Evolutionary conservation across 306 rosid genomes (phyloP).

Genomic region (Citrullus colocynthis): DNA sequence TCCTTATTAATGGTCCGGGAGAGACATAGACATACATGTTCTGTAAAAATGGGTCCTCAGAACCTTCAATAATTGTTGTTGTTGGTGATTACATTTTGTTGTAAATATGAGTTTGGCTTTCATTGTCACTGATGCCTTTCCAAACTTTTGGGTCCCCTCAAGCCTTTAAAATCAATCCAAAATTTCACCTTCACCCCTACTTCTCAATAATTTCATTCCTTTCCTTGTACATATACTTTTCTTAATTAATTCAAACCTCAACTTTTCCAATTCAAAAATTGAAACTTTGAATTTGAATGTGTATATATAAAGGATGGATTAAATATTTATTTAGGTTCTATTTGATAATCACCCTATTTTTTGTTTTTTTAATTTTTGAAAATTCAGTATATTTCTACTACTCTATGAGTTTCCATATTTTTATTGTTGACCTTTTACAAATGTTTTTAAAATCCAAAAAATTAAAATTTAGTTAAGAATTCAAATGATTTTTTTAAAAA

Average conservation of each 20-base stretch:
- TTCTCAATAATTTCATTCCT: neutral
- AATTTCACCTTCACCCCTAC: constrained; percentile 11
- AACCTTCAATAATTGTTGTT: constrained; percentile 23
- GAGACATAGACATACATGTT: constrained; percentile 13
- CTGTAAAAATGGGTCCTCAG: constrained; percentile 14
- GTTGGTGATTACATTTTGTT: constrained; percentile 10
- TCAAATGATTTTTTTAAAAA: too few relatives aligned
- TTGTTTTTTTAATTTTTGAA: too few relatives aligned
- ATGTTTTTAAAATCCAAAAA: too few relatives aligned
- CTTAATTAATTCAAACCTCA: neutral
- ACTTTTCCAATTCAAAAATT: too few relatives aligned
- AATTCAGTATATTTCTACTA: too few relatives aligned
- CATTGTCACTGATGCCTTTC: constrained; percentile 16
- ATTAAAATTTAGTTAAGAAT: too few relatives aligned
- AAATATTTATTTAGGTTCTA: too few relatives aligned
- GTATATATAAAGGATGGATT: too few relatives aligned
- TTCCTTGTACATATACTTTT: neutral
- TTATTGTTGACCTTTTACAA: too few relatives aligned
- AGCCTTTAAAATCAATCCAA: constrained; percentile 25
- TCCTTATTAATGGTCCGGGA: constrained; percentile 9
- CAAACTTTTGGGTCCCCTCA: constrained; percentile 23
- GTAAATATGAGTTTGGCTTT: constrained; percentile 22
- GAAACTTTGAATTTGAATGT: too few relatives aligned
- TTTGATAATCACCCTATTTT: too few relatives aligned
- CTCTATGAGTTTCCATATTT: too few relatives aligned